Percentiles rank a stretch among this genome's conserved stretches.
Conservation (phyloP, 495 filamentous ascomycete species). For the Neurospora sp. region DNA sequence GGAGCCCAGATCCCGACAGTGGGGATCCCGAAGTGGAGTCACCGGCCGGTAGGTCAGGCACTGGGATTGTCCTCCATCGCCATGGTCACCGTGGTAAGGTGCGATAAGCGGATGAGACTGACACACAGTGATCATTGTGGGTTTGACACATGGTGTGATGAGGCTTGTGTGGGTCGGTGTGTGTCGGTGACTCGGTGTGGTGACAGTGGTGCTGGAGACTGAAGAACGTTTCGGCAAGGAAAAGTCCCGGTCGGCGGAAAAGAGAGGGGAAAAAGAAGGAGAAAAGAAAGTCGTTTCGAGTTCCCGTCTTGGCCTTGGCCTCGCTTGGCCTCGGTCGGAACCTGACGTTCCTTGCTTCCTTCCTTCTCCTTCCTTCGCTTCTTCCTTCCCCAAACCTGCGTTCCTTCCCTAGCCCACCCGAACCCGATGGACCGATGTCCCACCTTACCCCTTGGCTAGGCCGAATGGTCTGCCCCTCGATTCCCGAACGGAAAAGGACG, state of each 20-base stretch:
- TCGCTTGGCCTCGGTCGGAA: background rate
- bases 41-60: background rate
- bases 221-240: background rate
- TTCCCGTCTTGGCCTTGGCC: background rate
- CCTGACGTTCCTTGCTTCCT: background rate
- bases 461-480: background rate
- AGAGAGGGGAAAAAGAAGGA: too few relatives aligned
- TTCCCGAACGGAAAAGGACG: background rate
- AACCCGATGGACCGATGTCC: background rate
- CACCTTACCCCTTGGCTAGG: background rate
- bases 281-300: background rate
- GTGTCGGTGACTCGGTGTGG: background rate
- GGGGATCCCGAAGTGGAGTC: background rate
- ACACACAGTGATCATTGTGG: background rate
- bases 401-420: background rate
- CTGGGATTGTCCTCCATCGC: background rate
- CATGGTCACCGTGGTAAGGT: background rate
- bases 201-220: background rate
- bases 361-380: background rate
- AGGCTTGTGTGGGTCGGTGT: background rate
- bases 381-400: background rate
- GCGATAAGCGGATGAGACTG: background rate
- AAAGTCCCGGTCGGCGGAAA: too few relatives aligned
- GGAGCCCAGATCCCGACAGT: background rate
- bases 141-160: background rate